Base-by-base conservation (phyloP, 2,329 filamentous ascomycete genomes). In the Chaetomiaceae sp. region DNA sequence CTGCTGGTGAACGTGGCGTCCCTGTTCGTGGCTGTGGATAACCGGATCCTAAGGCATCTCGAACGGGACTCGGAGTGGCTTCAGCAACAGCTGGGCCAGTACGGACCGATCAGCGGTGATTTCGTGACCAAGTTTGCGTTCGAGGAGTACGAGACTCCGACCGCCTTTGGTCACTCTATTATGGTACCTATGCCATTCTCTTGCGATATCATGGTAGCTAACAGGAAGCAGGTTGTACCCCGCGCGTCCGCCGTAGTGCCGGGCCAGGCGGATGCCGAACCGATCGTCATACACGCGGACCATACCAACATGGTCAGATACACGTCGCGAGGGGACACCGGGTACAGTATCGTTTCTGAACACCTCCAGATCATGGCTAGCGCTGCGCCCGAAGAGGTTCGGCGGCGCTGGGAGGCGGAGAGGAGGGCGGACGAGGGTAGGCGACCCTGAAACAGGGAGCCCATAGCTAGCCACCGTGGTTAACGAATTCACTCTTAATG, bases 231-330 rank as follows among this genome's bases (percentile, higher is more conserved):
- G 60, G 57, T 68, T 12, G 65, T 68, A 17, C 63, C 62, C 33
- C 50, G 48, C 50, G 50, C 55, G n/a, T 67, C 65, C 15, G 65
- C 64, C 6, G 59, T 65, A 11, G 57, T 68, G 20, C 60, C 60
- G 44, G 62, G 63, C 33, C 57, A 61, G 20, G 51, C 52, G 24
- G 51, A 65, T 53, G 55, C 59, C 11, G 64, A 65, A 42, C 49
- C 52, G 41, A 60, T 66, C 39, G 56, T 45, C 11, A 65, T 68
- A 40, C 59, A 57, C 37, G 57, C 54, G 27, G 53, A n/a, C n/a
- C 62, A 68, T 50, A 60, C 36, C 17, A 56, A 58, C 30, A 65
- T 68, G 57, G 61, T 62, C 37, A 62, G 57, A 44, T 67, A 66
- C 41, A 20, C 36, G 14, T 58, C 55, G 14, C 52, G 46, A 24